Evolutionary conservation across 495 filamentous ascomycete species (phyloP).

Genomic region (Daldinia childiae): DNA sequence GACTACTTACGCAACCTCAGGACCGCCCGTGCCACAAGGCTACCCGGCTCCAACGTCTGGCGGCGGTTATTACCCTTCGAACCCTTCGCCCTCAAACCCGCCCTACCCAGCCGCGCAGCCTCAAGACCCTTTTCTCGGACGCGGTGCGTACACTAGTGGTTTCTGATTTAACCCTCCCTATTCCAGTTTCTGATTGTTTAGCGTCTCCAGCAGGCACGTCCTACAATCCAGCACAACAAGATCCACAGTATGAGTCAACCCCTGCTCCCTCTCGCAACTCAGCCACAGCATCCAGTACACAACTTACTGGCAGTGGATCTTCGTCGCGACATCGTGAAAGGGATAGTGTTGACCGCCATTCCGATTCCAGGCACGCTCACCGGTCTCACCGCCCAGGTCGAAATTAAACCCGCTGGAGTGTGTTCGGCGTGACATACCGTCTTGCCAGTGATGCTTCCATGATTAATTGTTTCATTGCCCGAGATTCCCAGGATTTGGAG

Average conservation of each 20-base stretch:
- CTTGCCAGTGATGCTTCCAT: constrained; percentile 41
- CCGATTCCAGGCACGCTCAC: constrained; percentile 50
- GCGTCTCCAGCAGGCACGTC: constrained; percentile 61
- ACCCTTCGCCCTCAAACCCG: constrained; percentile 44
- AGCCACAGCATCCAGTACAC: constrained; percentile 44
- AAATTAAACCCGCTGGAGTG: constrained; percentile 42
- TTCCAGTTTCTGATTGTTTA: constrained; percentile 60
- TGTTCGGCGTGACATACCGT: constrained; percentile 39
- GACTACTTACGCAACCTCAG: constrained; percentile 48
- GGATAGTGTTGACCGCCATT: constrained; percentile 50
- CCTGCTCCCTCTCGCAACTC: constrained; percentile 45
- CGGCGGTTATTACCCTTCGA: constrained; percentile 46
- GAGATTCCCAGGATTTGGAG: constrained; percentile 49
- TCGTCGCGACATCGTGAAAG: constrained; percentile 51
- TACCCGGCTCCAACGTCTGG: constrained; percentile 42
- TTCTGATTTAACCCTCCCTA: constrained; percentile 39
- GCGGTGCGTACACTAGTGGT: constrained; percentile 59
- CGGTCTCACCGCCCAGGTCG: constrained; percentile 44
- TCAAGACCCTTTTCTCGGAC: constrained; percentile 60
- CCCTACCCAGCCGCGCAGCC: constrained; percentile 50
- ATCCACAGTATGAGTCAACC: constrained; percentile 48
- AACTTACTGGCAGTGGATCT: constrained; percentile 46
- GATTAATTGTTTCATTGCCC: constrained; percentile 48
- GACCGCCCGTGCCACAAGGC: constrained; percentile 41
- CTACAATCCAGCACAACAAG: constrained; percentile 49